Evolutionary conservation across 164 flowering plant species (phyloP), one percentile per base, ranked within the genome.

Genomic region (Vitis rotundifolia): DNA sequence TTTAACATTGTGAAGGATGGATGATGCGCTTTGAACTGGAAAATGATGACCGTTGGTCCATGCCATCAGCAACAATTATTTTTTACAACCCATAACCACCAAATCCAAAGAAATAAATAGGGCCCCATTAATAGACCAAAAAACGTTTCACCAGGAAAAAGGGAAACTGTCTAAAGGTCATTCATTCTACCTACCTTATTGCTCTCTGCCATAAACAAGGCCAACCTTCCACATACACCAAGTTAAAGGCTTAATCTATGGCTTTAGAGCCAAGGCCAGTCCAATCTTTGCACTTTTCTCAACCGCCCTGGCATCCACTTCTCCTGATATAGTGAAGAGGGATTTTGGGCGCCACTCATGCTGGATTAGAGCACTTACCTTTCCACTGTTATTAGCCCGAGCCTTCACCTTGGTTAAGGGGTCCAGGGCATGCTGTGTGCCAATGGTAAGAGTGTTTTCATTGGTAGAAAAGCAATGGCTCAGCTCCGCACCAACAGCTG

Each of bases 271-370:
- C 74, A 92, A 65, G n/a, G 96, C 87, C 48, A 92, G 69, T 13
- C 97, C 97, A 68, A 92, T 64, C 85, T 90, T 92, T 2, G 93
- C 88, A 52, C 88, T 88, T 84, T 89, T 92, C 59, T 90, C 94
- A 55, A 87, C 83, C 14, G 92, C 87, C 68, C 85, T 79, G 18
- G 96, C 82, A 77, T 92, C 97, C 18, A 90, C 96, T 70, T 92
- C 95, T 57, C 90, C 96, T 0, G 94, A 89, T 49, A 92, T 78
- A 66, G 94, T 90, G 79, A 92, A 69, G 9, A 87, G 82, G 9
- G 95, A 90, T 68, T 85, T 90, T 12, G 94, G 90, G 47, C 90
- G 84, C 96, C 96, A 92, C 78, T 87, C 90, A 15, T 92, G 96
- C 81, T 92, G 97, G 75, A 92, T 77, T 29, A 92, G 92, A 49